phyloP scores from a whole-genome alignment of 768 basidiomycete species.

The Macrolepiota fuliginosa region DNA sequence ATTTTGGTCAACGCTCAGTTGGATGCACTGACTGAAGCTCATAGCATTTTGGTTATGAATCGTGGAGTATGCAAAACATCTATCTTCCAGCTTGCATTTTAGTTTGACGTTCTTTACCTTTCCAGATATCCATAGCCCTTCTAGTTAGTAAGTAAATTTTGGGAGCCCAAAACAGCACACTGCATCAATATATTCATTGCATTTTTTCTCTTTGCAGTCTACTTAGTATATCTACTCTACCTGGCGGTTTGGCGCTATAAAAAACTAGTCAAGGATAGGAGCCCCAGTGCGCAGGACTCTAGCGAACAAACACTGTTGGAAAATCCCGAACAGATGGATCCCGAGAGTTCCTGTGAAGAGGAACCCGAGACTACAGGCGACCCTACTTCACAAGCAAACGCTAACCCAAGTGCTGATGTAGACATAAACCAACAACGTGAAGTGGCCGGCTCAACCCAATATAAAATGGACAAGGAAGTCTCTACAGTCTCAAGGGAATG shows the following conservation, averaged over 20 bases:
- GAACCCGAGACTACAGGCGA: too few relatives aligned
- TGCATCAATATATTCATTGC: background rate
- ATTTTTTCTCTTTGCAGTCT: slow-evolving; percentile 67
- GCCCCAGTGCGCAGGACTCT: too few relatives aligned
- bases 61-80: slow-evolving; percentile 55
- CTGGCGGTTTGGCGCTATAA: too few relatives aligned
- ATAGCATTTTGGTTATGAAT: slow-evolving; percentile 62
- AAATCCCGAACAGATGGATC: background rate
- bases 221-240: slow-evolving; percentile 72
- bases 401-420: background rate
- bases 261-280: too few relatives aligned
- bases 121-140: slow-evolving; percentile 71
- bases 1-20: slow-evolving; percentile 40
- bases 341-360: too few relatives aligned
- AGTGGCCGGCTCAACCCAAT: too few relatives aligned
- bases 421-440: too few relatives aligned
- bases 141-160: slow-evolving; percentile 56
- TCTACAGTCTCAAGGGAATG: too few relatives aligned
- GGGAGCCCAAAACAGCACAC: background rate
- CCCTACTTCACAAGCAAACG: background rate
- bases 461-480: too few relatives aligned
- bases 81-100: background rate
- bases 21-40: slow-evolving; percentile 28
- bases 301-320: slow-evolving; percentile 18
- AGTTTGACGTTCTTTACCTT: background rate